A percentile compares a stretch with the other conserved stretches of the same genome.
Evolutionary conservation across 75 land plant genomes (phyloP).

Genomic region (Picea sitchensis): DNA sequence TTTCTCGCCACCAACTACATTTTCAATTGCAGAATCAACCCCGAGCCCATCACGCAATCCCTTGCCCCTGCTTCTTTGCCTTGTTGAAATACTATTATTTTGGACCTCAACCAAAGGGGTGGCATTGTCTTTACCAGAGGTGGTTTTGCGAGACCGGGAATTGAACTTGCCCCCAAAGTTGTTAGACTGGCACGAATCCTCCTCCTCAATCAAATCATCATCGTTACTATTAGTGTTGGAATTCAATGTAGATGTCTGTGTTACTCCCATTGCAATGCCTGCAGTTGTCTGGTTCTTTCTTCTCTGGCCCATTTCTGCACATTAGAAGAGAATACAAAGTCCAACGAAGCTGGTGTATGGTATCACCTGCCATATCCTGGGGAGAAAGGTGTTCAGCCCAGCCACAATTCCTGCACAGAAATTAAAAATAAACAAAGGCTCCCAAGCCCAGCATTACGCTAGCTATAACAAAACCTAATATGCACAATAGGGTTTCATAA

Average conservation of each 20-base stretch:
- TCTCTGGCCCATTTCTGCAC: constrained; percentile 4
- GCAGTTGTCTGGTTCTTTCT: background rate
- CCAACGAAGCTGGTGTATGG: background rate
- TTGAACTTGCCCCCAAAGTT: no score
- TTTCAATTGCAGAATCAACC: background rate
- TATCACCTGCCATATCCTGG: background rate
- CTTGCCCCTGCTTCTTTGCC: constrained; percentile 7
- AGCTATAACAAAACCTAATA: background rate
- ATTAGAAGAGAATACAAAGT: background rate
- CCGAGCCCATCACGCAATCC: background rate
- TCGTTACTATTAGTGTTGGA: background rate
- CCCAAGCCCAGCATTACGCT: background rate
- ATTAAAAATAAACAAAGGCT: no score
- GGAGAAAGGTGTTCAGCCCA: background rate
- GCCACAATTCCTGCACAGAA: background rate
- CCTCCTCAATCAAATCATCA: background rate
- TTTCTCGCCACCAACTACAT: background rate
- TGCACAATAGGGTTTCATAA: background rate
- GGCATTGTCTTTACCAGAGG: background rate
- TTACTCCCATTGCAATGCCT: background rate
- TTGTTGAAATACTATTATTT: background rate
- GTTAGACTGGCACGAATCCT: background rate
- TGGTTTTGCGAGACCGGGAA: background rate
- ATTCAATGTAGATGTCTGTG: constrained; percentile 3
- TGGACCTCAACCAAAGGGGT: background rate